Conservation (phyloP, 2,329 filamentous ascomycete genomes). For the Rhynchosporium graminicola region DNA sequence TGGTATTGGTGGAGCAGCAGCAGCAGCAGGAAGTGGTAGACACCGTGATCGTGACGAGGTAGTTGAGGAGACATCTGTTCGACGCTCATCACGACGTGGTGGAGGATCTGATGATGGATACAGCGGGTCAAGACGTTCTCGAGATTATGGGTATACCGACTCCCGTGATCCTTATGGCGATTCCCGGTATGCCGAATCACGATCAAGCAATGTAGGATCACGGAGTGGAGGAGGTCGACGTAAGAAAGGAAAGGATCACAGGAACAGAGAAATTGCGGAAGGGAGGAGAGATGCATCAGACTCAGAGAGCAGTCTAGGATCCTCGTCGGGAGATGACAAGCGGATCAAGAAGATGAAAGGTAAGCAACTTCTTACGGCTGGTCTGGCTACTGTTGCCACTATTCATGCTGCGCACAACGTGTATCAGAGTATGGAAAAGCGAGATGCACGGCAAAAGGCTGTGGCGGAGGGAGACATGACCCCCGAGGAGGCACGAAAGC, state of each 20-base stretch:
- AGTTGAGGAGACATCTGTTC: conserved; percentile 35
- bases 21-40: conserved; percentile 30
- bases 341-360: conserved; percentile 64
- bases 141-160: conserved; percentile 33
- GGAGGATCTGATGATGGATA: conserved; percentile 33
- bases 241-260: conserved; percentile 23
- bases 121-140: conserved; percentile 28
- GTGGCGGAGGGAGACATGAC: conserved; percentile 65
- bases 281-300: conserved; percentile 38
- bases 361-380: conserved; percentile 66
- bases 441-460: conserved; percentile 59
- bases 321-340: conserved; percentile 63
- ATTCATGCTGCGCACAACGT: conserved; percentile 69
- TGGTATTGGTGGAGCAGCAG: conserved; percentile 55
- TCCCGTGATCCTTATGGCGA: conserved; percentile 36
- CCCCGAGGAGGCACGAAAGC: conserved; percentile 61
- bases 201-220: conserved; percentile 32
- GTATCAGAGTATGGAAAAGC: conserved; percentile 63
- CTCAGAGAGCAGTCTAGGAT: conserved; percentile 53
- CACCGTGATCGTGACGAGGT: conserved; percentile 28
- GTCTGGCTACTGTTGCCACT: conserved; percentile 66
- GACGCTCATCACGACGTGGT: conserved; percentile 23
- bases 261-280: conserved; percentile 37
- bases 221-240: conserved; percentile 27
- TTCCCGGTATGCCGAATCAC: conserved; percentile 37